phyloP scores from a whole-genome alignment of 768 basidiomycete genomes.

The Trametes villosa region DNA sequence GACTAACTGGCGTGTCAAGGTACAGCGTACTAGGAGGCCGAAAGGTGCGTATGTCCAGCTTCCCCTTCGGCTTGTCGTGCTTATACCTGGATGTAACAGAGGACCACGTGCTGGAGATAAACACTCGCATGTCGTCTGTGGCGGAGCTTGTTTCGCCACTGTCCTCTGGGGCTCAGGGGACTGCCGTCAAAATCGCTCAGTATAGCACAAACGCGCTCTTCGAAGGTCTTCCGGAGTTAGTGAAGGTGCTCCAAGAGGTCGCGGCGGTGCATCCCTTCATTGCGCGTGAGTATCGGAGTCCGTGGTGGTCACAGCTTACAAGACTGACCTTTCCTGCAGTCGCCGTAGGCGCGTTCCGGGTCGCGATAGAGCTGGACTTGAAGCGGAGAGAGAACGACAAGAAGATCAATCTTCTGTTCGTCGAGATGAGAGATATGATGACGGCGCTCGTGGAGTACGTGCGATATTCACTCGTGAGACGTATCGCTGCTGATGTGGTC shows the following conservation, averaged over 20 bases:
- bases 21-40: not conserved
- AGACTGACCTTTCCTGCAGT: slow-evolving; percentile 34
- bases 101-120: slow-evolving; percentile 2
- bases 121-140: not conserved
- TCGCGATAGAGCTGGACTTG: slow-evolving; percentile 53
- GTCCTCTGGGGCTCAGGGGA: slow-evolving; percentile 2
- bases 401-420: slow-evolving; percentile 49
- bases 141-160: slow-evolving; percentile 15
- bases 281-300: slow-evolving; percentile 20
- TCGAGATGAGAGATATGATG: slow-evolving; percentile 59
- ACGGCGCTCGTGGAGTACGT: slow-evolving; percentile 49
- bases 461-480: not conserved
- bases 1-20: not conserved
- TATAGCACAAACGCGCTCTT: slow-evolving; percentile 24
- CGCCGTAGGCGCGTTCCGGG: slow-evolving; percentile 53
- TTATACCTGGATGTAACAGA: not conserved
- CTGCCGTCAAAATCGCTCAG: slow-evolving; percentile 6
- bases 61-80: no score
- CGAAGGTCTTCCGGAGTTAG: slow-evolving; percentile 31
- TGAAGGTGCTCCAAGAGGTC: slow-evolving; percentile 35
- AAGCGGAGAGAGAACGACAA: slow-evolving; percentile 56
- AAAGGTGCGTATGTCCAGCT: not conserved
- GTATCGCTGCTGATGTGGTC: not conserved
- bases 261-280: slow-evolving; percentile 35
- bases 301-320: not conserved